A percentile compares a stretch with the other conserved stretches of the same genome.
Conservation (phyloP, 2,329 filamentous ascomycete genomes). For the Colletotrichum musicola region DNA sequence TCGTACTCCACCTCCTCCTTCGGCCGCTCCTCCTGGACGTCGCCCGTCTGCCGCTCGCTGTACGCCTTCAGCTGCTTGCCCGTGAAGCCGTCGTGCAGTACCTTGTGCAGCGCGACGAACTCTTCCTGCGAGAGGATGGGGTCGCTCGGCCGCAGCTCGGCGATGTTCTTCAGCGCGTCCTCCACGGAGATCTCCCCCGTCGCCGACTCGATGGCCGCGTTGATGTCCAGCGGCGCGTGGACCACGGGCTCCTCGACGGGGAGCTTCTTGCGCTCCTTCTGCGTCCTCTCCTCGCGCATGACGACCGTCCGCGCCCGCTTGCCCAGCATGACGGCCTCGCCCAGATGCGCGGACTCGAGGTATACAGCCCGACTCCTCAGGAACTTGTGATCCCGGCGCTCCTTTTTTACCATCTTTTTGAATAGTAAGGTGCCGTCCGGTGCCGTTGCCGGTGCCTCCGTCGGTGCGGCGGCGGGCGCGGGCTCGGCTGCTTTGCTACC, state of each 20-base stretch:
- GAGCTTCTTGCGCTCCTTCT: conserved; percentile 25
- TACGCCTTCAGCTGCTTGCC: conserved; percentile 60
- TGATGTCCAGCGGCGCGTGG: conserved; percentile 45
- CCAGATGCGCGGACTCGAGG: conserved; percentile 42
- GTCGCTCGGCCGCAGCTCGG: conserved; percentile 60
- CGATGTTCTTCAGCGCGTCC: conserved; percentile 60
- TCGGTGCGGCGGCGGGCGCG: neutral
- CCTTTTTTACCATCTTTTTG: neutral
- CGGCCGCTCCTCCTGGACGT: conserved; percentile 21
- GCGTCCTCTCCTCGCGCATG: conserved; percentile 51
- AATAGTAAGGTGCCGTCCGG: neutral
- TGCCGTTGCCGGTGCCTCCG: neutral
- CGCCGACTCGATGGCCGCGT: conserved; percentile 47
- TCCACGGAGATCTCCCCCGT: conserved; percentile 44
- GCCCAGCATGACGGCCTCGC: conserved; percentile 50
- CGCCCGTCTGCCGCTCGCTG: conserved; percentile 40
- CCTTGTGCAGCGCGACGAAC: conserved; percentile 55
- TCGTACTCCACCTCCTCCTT: conserved; percentile 42
- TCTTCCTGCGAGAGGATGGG: conserved; percentile 54
- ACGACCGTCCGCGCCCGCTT: conserved; percentile 61
- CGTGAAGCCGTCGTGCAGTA: conserved; percentile 61
- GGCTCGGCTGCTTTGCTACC: neutral
- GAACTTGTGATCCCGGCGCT: conserved; percentile 10
- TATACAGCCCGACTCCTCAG: conserved; percentile 20
- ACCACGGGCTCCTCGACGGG: conserved; percentile 11